Conservation (phyloP, 805 yeast genomes). For the Lipomyces anomalus region DNA sequence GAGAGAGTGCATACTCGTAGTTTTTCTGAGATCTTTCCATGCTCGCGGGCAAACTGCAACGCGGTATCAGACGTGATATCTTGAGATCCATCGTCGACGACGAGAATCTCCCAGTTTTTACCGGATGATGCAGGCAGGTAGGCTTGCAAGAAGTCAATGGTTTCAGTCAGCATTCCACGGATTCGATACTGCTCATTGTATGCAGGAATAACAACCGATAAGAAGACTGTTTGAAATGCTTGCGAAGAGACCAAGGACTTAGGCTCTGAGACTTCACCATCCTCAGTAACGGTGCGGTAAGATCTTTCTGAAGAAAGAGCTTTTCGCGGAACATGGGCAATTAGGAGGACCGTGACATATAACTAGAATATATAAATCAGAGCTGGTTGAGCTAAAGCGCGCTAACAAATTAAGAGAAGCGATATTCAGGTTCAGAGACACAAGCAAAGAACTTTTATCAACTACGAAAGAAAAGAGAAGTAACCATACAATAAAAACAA, state of each 20-base stretch:
- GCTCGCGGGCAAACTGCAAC: slow-evolving; percentile 45
- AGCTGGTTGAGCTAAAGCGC: not conserved
- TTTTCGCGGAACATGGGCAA: slow-evolving; percentile 20
- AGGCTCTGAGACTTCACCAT: slow-evolving; percentile 3
- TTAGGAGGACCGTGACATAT: not conserved
- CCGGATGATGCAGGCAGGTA: slow-evolving; percentile 3
- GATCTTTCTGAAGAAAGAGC: slow-evolving; percentile 11
- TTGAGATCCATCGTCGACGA: slow-evolving; percentile 87
- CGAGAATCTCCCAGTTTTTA: slow-evolving; percentile 60
- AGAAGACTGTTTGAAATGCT: slow-evolving; percentile 4
- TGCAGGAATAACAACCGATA: slow-evolving; percentile 89
- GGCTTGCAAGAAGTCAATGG: slow-evolving; percentile 29
- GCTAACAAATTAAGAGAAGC: not conserved
- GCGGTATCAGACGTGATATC: slow-evolving; percentile 78
- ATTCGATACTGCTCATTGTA: slow-evolving; percentile 78
- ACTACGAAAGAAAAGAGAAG: slow-evolving; percentile 1
- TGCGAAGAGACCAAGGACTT: slow-evolving; percentile 2
- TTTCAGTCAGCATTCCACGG: slow-evolving; percentile 63
- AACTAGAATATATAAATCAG: not conserved
- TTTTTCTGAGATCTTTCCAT: slow-evolving; percentile 45
- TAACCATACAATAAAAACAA: slow-evolving; percentile 3
- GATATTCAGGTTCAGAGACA: not conserved
- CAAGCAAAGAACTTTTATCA: not conserved
- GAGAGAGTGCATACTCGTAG: slow-evolving; percentile 66
- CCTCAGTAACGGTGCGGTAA: slow-evolving; percentile 5